Conservation (phyloP, 495 filamentous ascomycete genomes). For the Talaromyces trachyspermus region DNA sequence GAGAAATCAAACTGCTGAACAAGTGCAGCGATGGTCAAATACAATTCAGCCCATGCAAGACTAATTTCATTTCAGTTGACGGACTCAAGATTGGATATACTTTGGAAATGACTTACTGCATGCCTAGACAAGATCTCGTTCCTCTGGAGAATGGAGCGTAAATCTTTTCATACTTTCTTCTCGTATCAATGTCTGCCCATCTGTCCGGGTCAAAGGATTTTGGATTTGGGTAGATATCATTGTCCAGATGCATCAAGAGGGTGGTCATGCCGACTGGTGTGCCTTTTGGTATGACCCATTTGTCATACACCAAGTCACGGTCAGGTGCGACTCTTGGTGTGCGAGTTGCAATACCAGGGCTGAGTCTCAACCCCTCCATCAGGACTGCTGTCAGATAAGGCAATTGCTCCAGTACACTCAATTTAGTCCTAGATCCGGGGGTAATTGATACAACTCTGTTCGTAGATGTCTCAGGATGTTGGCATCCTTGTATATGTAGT, state of each 20-base stretch:
- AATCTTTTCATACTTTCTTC: constrained; percentile 20
- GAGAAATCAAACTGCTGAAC: constrained; percentile 23
- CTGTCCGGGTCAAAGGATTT: constrained; percentile 40
- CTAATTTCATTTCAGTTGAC: constrained; percentile 5
- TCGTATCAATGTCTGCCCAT: constrained; percentile 22
- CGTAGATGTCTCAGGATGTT: background rate
- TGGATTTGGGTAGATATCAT: constrained; percentile 28
- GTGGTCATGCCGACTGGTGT: constrained; percentile 15
- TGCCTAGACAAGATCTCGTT: constrained; percentile 31
- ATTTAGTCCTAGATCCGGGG: background rate
- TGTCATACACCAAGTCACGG: background rate
- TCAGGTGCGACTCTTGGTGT: background rate
- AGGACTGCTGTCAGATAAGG: background rate
- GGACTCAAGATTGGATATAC: background rate
- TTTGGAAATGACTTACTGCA: constrained; percentile 18
- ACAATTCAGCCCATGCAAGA: constrained; percentile 27
- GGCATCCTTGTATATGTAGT: background rate
- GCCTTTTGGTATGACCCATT: constrained; percentile 4
- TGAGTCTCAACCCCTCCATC: background rate
- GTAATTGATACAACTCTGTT: background rate
- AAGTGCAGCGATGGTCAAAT: constrained; percentile 20
- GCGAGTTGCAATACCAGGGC: background rate
- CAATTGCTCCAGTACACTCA: background rate
- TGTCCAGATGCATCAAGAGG: constrained; percentile 21
- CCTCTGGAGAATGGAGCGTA: constrained; percentile 32